phyloP scores from a whole-genome alignment of 352 stramenopile genomes.

The Globisporangium camurandrum region DNA sequence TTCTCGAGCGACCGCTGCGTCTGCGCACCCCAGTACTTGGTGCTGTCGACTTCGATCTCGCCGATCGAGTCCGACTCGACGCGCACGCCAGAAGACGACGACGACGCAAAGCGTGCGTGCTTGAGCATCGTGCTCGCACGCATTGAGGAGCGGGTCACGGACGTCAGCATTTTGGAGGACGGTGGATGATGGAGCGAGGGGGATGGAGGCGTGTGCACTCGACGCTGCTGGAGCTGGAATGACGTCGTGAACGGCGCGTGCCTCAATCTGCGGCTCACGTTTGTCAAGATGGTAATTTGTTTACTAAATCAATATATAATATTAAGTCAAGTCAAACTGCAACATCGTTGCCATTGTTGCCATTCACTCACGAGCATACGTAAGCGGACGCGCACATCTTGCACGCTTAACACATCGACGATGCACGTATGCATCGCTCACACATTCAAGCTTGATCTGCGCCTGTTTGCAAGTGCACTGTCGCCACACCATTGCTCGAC shows the following conservation, averaged over 20 bases:
- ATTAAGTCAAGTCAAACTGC: too few relatives aligned
- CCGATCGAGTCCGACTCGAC: conserved; percentile 78
- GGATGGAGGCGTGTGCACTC: background rate
- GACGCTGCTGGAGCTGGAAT: conserved; percentile 7
- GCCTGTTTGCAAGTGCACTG: background rate
- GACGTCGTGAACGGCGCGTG: background rate
- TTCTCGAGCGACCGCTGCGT: conserved; percentile 95
- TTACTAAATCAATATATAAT: too few relatives aligned
- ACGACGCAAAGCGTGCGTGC: conserved; percentile 28
- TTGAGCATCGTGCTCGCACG: conserved; percentile 26
- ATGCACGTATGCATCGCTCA: background rate
- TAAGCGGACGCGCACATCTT: too few relatives aligned
- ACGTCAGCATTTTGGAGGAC: conserved; percentile 18
- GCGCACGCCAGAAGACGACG: conserved; percentile 24
- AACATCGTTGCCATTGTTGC: too few relatives aligned
- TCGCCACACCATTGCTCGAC: conserved; percentile 2
- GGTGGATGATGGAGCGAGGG: background rate
- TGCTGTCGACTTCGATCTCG: conserved; percentile 66
- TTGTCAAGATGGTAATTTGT: too few relatives aligned
- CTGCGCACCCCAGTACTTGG: conserved; percentile 90
- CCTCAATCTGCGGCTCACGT: conserved; percentile 6
- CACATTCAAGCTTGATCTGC: background rate
- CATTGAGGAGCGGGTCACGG: conserved; percentile 16
- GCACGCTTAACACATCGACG: too few relatives aligned
- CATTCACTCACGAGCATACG: too few relatives aligned